Conservation (phyloP, 805 yeast species). For the Saturnispora halmiae region DNA sequence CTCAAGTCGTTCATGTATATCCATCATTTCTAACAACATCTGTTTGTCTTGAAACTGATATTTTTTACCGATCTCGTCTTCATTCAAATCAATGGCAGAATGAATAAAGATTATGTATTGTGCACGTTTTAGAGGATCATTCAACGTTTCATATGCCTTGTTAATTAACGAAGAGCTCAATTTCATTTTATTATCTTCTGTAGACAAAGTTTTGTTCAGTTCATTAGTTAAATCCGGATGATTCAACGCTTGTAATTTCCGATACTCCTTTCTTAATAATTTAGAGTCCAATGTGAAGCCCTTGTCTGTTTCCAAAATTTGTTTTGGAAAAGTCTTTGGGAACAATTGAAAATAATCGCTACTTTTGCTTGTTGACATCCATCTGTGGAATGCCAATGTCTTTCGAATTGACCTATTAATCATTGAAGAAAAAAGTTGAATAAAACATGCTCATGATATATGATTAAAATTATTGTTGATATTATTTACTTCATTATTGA, state of each 20-base stretch:
- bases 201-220: slow-evolving; percentile 19
- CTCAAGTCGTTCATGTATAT: slow-evolving; percentile 76
- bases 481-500: too few species aligned
- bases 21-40: slow-evolving; percentile 67
- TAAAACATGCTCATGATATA: neutral
- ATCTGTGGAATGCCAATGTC: neutral
- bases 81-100: slow-evolving; percentile 44
- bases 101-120: slow-evolving; percentile 43
- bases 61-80: slow-evolving; percentile 45
- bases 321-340: slow-evolving; percentile 63
- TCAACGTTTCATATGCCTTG: slow-evolving; percentile 65
- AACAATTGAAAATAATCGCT: slow-evolving; percentile 51
- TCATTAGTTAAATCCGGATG: slow-evolving; percentile 64
- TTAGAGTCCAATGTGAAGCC: slow-evolving; percentile 46
- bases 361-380: neutral
- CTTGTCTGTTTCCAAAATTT: slow-evolving; percentile 51
- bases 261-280: slow-evolving; percentile 62
- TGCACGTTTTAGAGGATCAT: slow-evolving; percentile 62
- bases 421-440: neutral
- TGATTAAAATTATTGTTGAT: too few species aligned
- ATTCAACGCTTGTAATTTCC: slow-evolving; percentile 57
- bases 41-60: slow-evolving; percentile 35
- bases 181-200: slow-evolving; percentile 17
- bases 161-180: slow-evolving; percentile 49
- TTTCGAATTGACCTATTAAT: neutral